Base-by-base conservation (phyloP, 441 rosid species). In the Flueggea neowawraea region DNA sequence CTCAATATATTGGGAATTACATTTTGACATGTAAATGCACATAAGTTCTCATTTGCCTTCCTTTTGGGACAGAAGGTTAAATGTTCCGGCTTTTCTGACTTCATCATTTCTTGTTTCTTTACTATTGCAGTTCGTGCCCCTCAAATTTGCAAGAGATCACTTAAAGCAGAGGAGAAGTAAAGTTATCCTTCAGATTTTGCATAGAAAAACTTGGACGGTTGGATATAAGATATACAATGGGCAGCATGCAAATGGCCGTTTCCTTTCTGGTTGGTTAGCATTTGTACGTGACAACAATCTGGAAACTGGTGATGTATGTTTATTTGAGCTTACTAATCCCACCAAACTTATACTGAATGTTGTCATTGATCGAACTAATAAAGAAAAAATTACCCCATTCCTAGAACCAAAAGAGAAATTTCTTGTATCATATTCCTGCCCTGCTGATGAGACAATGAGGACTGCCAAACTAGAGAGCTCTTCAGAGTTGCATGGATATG, bases 261-360 rank as follows among this genome's bases (percentile, higher is more conserved):
- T 76, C 9, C 4, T 10, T 31, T 2, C 13, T 53, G 67, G 72
- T 28, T 77, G 78, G 82, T 63, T 8, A 3, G 57, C 15, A 36
- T 78, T 74, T 53, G 61, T 49, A 2, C 11, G 17, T 33, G 78
- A 60, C 32, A 62, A 65, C 53, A 8, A 56, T 8, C 43, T 74
- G 65, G 32, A 52, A 41, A 67, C 66, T 13, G 74, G 75, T 13
- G 81, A 73, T 53, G 61, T 65, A 49, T 74, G 82, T 36, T 57
- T 31, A 22, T 69, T 78, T 28, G 78, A 74, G 57, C 60, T 78
- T 58, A 48, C 58, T n/a, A 13, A 50, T 12, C 5, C 6, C 7
- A 12, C 33, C 0, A 39, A 68, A 48, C 32, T 45, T 15, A 16
- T 53, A 13, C 44, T 74, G 2, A 68, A 67, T 51, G 71, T 65